Percentiles rank a stretch among this genome's conserved stretches.
These are phyloP conservation scores for Pleurotus citrinopileatus DNA, from an alignment of 768 basidiomycete species.

Conservation along the genomic window DNA sequence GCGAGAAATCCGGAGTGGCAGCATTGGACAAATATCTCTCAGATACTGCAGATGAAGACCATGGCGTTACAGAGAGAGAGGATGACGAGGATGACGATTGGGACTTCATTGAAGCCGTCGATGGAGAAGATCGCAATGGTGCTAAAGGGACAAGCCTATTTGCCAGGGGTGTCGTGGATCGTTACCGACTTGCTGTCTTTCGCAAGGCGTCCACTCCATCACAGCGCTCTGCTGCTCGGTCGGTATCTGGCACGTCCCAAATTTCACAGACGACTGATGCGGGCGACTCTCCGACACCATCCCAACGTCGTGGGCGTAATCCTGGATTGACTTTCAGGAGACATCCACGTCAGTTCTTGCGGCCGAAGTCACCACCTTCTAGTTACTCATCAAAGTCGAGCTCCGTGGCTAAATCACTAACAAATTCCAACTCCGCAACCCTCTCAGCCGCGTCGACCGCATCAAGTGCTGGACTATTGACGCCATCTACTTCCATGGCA, in stretches of 20 bases:
- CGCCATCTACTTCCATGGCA: conserved; percentile 60
- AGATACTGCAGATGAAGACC: conserved; percentile 50
- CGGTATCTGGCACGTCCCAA: conserved; percentile 58
- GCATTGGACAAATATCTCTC: conserved; percentile 74
- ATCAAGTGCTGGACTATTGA: conserved; percentile 47
- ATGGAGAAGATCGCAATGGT: conserved; percentile 83
- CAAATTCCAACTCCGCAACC: conserved; percentile 45
- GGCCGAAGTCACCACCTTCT: conserved; percentile 62
- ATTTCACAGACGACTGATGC: conserved; percentile 44
- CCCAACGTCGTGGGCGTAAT: conserved; percentile 67
- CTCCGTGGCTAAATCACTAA: conserved; percentile 29
- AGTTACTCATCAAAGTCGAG: conserved; percentile 40
- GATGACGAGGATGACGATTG: conserved; percentile 83
- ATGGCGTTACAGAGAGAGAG: conserved; percentile 41
- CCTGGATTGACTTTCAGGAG: conserved; percentile 71
- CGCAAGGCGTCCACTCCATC: conserved; percentile 73
- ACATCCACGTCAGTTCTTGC: conserved; percentile 68
- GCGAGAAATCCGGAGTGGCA: conserved; percentile 81
- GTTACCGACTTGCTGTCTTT: conserved; percentile 83
- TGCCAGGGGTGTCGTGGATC: conserved; percentile 88
- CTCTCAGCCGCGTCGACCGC: conserved; percentile 37
- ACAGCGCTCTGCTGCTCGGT: conserved; percentile 41
- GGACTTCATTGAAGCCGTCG: conserved; percentile 83
- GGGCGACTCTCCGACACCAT: conserved; percentile 43
- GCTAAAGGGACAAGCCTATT: conserved; percentile 79